Percentiles rank a stretch among this genome's conserved stretches.
Evolutionary conservation across 1,139 yeast species (phyloP).

Genomic region (Nakaseomyces glabratus): DNA sequence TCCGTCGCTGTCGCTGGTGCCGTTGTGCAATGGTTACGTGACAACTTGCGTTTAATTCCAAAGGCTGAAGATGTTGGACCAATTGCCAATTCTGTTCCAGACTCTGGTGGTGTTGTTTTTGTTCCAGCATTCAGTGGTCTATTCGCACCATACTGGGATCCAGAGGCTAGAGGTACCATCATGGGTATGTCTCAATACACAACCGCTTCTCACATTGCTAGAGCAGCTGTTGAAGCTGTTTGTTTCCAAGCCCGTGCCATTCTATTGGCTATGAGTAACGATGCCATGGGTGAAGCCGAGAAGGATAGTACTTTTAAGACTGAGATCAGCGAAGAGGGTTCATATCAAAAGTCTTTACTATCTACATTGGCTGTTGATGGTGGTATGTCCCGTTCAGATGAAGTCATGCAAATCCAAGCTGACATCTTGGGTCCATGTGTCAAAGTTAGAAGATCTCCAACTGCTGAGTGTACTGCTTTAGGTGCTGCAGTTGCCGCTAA

Average conservation of each 20-base stretch:
- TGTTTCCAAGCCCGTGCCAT: constrained; percentile 92
- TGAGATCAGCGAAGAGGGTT: constrained; percentile 29
- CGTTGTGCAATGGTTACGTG: constrained; percentile 89
- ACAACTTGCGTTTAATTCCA: constrained; percentile 74
- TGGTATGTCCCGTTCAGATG: constrained; percentile 89
- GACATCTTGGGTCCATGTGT: constrained; percentile 84
- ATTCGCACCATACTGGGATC: constrained; percentile 95
- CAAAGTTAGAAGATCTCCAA: constrained; percentile 69
- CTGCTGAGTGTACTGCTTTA: constrained; percentile 86
- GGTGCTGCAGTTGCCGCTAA: constrained; percentile 98
- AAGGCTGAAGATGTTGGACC: constrained; percentile 86
- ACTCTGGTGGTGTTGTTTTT: constrained; percentile 87
- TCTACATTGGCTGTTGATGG: constrained; percentile 77
- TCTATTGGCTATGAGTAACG: constrained; percentile 80
- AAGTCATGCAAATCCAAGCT: constrained; percentile 90
- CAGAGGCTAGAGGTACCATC: constrained; percentile 86
- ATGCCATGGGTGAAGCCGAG: constrained; percentile 46
- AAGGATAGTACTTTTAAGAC: constrained; percentile 34
- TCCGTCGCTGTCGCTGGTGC: constrained; percentile 96
- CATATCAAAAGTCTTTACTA: constrained; percentile 39
- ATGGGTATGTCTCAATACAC: constrained; percentile 90
- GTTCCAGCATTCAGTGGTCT: constrained; percentile 93
- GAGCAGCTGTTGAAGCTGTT: constrained; percentile 93
- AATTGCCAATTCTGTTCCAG: constrained; percentile 69
- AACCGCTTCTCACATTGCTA: constrained; percentile 75